Evolutionary conservation across 495 filamentous ascomycete species (phyloP), one percentile per base, ranked within the genome.

Genomic region (Neurospora sp.): DNA sequence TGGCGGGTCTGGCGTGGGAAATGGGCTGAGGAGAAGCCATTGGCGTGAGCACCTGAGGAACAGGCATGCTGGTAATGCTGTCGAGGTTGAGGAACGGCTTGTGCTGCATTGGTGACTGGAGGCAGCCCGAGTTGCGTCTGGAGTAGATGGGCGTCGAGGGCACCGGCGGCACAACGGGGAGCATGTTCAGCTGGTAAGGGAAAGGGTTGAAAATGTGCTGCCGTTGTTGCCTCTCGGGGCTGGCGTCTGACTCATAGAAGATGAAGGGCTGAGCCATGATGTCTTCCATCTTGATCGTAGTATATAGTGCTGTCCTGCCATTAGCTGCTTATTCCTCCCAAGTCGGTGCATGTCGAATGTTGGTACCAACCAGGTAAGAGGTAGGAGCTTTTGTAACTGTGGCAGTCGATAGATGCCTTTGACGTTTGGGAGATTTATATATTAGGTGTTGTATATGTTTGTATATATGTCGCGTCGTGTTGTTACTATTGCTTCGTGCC

Each of bases 181-280:
- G 89, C 79, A 81, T 85, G 81, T 73, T 82, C 79, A 84, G 87
- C 82, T 81, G 81, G 70, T 21, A 73, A 8, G 86, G 82, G 74
- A 85, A 85, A 10, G 93, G 93, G 71, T 94, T 92, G 71, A 90
- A 89, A 74, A 90, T 88, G 86, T 94, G 97, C 79, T 93, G 92
- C 39, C 92, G 90, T 79, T 95, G 92, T 77, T 93, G 92, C 79
- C 90, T 89, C 81, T 97, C 92, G 66, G 88, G 85, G 79, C 87
- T 90, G 66, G 90, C 88, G 71, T 95, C 93, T 73, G 91, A 91
- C 75, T 89, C 91, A 84, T 97, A 98, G 86, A 95, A 97, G 89
- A 92, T 94, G 87, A 96, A 98, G 21, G 92, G 87, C 79, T 93
- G 92, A 62, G 90, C 92, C 82, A 85, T 84, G 70, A 78, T 84